Evolutionary conservation across 2,329 filamentous ascomycete species (phyloP).

Genomic region (Nothopassalora personata): DNA sequence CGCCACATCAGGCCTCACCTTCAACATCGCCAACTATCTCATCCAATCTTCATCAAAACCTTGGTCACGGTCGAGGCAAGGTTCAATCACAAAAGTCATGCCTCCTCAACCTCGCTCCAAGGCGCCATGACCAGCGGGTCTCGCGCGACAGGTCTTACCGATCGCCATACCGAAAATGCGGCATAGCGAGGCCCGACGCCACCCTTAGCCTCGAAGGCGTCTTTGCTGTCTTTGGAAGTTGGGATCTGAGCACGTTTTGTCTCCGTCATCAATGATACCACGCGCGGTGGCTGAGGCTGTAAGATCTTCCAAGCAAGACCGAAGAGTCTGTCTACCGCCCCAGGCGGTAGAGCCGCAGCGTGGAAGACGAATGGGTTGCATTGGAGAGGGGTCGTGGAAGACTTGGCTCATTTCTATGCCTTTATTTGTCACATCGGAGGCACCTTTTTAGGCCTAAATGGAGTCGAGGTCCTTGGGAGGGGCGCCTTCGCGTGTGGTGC

Average conservation of each 20-base stretch:
- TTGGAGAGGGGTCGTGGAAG: background rate
- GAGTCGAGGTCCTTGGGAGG: background rate
- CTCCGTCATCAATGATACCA: background rate
- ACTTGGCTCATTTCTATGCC: background rate
- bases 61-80: constrained; percentile 1
- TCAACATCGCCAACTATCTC: background rate
- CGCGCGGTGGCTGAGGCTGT: background rate
- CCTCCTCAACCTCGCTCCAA: background rate
- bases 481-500: background rate
- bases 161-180: constrained; percentile 7
- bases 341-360: constrained; percentile 4
- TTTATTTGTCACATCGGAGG: background rate
- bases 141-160: constrained; percentile 3
- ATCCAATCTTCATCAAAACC: constrained; percentile 4
- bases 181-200: constrained; percentile 7
- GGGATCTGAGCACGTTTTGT: background rate
- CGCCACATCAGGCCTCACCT: too few species aligned
- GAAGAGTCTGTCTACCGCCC: background rate
- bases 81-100: background rate
- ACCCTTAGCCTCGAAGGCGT: background rate
- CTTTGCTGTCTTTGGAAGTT: background rate
- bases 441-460: background rate
- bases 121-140: constrained; percentile 5
- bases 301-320: background rate
- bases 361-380: constrained; percentile 2